Base-by-base conservation (phyloP, 208 protist genomes). In the Polymyxa betae region DNA sequence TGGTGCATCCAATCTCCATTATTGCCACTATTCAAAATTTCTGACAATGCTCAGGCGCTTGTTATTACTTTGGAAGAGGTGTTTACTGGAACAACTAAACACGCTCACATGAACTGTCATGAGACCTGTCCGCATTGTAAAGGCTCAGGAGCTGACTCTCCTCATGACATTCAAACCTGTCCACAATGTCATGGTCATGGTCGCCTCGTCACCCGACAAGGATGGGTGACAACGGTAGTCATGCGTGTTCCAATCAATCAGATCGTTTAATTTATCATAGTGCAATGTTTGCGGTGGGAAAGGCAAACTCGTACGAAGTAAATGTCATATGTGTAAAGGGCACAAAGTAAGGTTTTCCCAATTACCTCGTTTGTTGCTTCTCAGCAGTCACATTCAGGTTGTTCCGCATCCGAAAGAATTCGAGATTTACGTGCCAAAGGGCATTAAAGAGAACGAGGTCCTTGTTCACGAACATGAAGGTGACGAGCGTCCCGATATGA, bases 401-500 rank as follows among this genome's bases (percentile, higher is more conserved):
- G n/a, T 35, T 82, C 16, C 72, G 10, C 35, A n/a, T 5, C n/a
- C n/a, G 16, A 82, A 82, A 82, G 40, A 20, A 12, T 5, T 35
- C 5, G 72, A 82, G 5, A 43, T 82, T 40, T 82, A 40, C 72
- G n/a, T 82, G 5, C 16, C 5, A 43, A 35, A 82, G 72, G 72
- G 72, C n/a, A n/a, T 82, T 43, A n/a, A 35, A 82, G 72, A 82
- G 40, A 35, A 35, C n/a, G 16, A 35, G 5, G 35, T 82, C 35
- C 5, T 82, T n/a, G 12, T 35, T 35, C 40, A 38, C n/a, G 72
- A 82, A 5, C 5, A 82, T 82, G 72, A 82, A 35, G 72, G 72
- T 35, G 72, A 82, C 40, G 16, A 82, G n/a, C 40, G 12, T 82
- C 72, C 72, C 5, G 72, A 82, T 82, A 82, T 82, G 72, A 5